Percentiles rank a stretch among this genome's conserved stretches.
These are phyloP conservation scores for Fusarium sambucinum DNA, from an alignment of 2,329 filamentous ascomycete genomes.

Conservation along the genomic window DNA sequence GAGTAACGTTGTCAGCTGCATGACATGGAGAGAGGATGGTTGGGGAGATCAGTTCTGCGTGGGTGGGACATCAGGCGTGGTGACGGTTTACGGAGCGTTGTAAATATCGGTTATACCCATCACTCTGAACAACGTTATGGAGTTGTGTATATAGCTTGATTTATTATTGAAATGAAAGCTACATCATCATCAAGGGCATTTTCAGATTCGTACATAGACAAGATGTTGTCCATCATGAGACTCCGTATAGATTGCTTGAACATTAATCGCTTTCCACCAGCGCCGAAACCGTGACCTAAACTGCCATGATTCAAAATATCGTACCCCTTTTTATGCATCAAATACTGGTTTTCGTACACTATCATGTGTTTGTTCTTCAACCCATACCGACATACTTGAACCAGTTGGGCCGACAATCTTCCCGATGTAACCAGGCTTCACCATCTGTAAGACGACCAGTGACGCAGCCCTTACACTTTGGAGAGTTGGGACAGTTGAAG, in stretches of 20 bases:
- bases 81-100: slow-evolving; percentile 69
- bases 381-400: slow-evolving; percentile 93
- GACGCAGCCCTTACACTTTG: slow-evolving; percentile 91
- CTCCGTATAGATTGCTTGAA: slow-evolving; percentile 21
- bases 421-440: slow-evolving; percentile 83
- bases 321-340: slow-evolving; percentile 26
- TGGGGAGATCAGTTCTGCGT: slow-evolving; percentile 75
- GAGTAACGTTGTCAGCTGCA: slow-evolving; percentile 70
- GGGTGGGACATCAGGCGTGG: slow-evolving; percentile 72
- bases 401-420: slow-evolving; percentile 96
- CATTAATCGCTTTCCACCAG: slow-evolving; percentile 29
- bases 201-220: slow-evolving; percentile 30
- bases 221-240: slow-evolving; percentile 24
- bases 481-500: slow-evolving; percentile 98
- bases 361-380: slow-evolving; percentile 55
- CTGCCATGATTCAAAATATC: slow-evolving; percentile 15
- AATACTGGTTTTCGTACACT: slow-evolving; percentile 14
- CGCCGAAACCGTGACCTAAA: slow-evolving; percentile 38
- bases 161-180: slow-evolving; percentile 7
- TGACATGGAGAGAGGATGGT: slow-evolving; percentile 72
- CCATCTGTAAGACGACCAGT: slow-evolving; percentile 90
- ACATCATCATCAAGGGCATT: slow-evolving; percentile 33
- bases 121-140: neutral
- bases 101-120: slow-evolving; percentile 41
- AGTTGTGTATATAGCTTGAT: slow-evolving; percentile 1